Conservation (phyloP, 306 rosid species). For the Hippophae gyantsensis region DNA sequence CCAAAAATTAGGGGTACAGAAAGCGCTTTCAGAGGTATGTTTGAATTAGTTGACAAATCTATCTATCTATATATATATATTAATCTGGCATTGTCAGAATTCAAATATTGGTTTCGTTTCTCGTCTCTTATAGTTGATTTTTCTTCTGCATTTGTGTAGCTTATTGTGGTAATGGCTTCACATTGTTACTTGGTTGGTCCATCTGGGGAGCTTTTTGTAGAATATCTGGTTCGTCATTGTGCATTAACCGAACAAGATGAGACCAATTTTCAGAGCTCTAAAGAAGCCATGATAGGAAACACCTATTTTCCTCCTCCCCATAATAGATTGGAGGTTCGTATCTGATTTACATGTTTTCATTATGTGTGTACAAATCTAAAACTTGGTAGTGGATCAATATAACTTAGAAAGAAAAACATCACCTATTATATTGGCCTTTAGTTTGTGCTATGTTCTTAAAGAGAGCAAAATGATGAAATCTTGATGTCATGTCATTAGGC, state of each 20-base stretch:
- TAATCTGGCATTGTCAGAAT: not conserved
- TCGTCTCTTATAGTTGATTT: slow-evolving; percentile 4
- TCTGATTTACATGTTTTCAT: slow-evolving; percentile 8
- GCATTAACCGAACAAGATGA: slow-evolving; percentile 48
- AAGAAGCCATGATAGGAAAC: slow-evolving; percentile 28
- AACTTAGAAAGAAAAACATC: too few species aligned
- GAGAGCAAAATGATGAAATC: not conserved
- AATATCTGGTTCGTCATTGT: slow-evolving; percentile 83
- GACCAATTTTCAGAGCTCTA: slow-evolving; percentile 39
- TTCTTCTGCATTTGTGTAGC: slow-evolving; percentile 37
- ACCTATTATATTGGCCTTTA: slow-evolving; percentile 3
- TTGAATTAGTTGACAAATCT: slow-evolving; percentile 7
- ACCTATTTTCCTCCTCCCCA: slow-evolving; percentile 29
- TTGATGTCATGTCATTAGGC: not conserved
- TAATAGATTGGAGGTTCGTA: slow-evolving; percentile 70
- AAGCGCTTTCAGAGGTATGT: slow-evolving; percentile 79
- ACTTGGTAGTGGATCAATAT: too few species aligned
- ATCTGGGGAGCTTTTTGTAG: slow-evolving; percentile 83
- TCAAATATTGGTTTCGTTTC: not conserved
- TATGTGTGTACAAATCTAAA: not conserved
- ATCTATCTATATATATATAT: too few species aligned
- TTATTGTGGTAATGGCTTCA: slow-evolving; percentile 94
- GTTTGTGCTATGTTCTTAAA: not conserved
- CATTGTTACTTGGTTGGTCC: slow-evolving; percentile 94
- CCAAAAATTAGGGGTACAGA: slow-evolving; percentile 61